These are phyloP conservation scores for Arabidopsis lyrata DNA, from an alignment of 441 rosid genomes.

Conservation along the genomic window DNA sequence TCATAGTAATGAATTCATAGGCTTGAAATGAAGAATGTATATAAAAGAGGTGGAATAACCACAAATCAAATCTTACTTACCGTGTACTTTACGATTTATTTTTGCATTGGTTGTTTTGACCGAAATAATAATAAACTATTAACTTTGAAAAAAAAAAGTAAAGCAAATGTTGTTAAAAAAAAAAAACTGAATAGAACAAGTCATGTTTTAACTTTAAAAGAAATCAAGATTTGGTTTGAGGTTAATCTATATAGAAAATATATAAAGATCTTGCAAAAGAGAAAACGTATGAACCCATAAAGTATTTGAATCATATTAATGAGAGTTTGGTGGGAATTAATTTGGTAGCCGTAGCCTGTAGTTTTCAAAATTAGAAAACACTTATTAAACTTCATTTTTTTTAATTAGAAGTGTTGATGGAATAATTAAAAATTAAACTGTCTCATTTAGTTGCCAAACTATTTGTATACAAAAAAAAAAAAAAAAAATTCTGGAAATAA, in stretches of 20 bases:
- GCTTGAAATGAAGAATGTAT: no score
- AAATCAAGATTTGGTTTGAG: background rate
- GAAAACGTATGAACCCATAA: constrained; percentile 8
- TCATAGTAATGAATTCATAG: no score
- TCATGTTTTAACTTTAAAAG: background rate
- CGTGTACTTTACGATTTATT: no score
- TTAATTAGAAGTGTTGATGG: background rate
- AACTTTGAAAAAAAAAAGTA: no score
- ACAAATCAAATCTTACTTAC: no score
- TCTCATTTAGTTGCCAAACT: background rate
- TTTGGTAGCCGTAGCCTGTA: constrained; percentile 41
- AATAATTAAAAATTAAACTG: background rate
- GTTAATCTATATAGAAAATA: background rate
- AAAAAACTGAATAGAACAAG: no score
- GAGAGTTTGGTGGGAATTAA: constrained; percentile 36
- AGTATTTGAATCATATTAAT: constrained; percentile 27
- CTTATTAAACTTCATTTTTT: background rate
- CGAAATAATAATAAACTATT: no score
- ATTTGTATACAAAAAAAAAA: background rate
- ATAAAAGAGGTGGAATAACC: no score
- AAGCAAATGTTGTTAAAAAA: no score
- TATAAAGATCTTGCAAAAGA: constrained; percentile 11
- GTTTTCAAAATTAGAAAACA: background rate
- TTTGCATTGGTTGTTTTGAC: no score
- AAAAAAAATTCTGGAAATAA: background rate